Percentiles rank a stretch among this genome's conserved stretches.
Conservation (phyloP, 805 yeast species). For the Candida verbasci region DNA sequence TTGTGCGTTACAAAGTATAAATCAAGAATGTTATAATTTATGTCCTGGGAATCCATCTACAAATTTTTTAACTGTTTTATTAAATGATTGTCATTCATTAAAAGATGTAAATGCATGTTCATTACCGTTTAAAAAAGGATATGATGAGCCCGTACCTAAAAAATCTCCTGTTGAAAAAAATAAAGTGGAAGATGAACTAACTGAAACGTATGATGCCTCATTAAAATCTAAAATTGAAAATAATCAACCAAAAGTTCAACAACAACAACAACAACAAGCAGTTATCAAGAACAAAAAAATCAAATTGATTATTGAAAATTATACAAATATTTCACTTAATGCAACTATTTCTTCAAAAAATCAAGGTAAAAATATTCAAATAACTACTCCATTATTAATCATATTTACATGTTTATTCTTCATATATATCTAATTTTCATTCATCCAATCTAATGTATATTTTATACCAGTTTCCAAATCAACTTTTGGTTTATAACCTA, state of each 20-base stretch:
- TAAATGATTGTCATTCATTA: constrained; percentile 42
- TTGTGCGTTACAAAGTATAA: constrained; percentile 49
- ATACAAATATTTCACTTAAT: constrained; percentile 1
- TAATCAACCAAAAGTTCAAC: not conserved
- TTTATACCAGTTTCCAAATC: constrained; percentile 75
- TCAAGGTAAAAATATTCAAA: not conserved
- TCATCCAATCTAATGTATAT: constrained; percentile 83
- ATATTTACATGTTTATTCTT: constrained; percentile 5
- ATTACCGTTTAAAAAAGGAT: constrained; percentile 43
- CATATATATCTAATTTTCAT: constrained; percentile 39
- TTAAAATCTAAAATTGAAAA: constrained; percentile 1
- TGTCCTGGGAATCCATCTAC: constrained; percentile 48
- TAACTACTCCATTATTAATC: not conserved
- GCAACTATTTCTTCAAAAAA: not conserved
- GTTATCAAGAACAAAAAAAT: constrained; percentile 16
- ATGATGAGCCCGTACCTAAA: constrained; percentile 22
- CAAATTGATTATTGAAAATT: constrained; percentile 11
- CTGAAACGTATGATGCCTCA: constrained; percentile 1
- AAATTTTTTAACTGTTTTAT: constrained; percentile 41
- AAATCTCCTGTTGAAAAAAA: constrained; percentile 10
- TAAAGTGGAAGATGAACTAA: not conserved
- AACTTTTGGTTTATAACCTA: constrained; percentile 80
- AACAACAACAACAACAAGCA: no score
- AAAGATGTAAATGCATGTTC: constrained; percentile 49
- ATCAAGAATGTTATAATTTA: constrained; percentile 41